Evolutionary conservation across 306 rosid genomes (phyloP), one percentile per base, ranked within the genome.

Genomic region (Neltuma alba): DNA sequence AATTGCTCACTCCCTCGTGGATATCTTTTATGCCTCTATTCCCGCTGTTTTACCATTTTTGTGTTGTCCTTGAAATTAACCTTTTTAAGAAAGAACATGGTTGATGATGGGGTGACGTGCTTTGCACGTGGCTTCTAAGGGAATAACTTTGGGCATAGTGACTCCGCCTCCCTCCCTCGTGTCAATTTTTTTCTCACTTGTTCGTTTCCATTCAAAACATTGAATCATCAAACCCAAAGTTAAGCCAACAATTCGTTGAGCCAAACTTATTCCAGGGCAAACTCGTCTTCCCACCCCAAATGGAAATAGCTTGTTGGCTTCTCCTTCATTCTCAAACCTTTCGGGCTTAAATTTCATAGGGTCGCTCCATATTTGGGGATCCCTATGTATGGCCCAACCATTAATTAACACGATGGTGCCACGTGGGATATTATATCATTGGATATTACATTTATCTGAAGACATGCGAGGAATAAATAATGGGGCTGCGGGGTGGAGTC

Each of bases 351-450:
- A 66, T 2, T 2, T 66, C 7, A 7, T 37, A 21, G 72, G 50
- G 1, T 66, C 48, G 5, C 4, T 38, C 72, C 72, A 66, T 11
- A 66, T 0, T 21, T 66, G 72, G 9, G 48, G 33, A 21, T 66
- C 50, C n/a, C 50, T 66, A 38, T 66, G 72, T 7, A 66, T 38
- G 4, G 48, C 72, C 72, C 72, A 66, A 9, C 33, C 72, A 37
- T 66, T 66, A 4, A 66, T 0, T 9, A 66, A 38, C 18, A 66
- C 72, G 5, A 66, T 66, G 12, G 72, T 66, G 31, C 20, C 50
- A 66, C 72, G 33, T 10, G 72, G 72, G 2, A 66, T 14, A 11
- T 66, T 11, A 37, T 66, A 38, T 66, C 72, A 50, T 66, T 6
- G 30, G 14, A 66, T 38, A 5, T 2, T 37, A 16, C 50, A 66